These are phyloP conservation scores for Zygotorulaspora mrakii DNA, from an alignment of 1,139 yeast genomes.

Conservation along the genomic window DNA sequence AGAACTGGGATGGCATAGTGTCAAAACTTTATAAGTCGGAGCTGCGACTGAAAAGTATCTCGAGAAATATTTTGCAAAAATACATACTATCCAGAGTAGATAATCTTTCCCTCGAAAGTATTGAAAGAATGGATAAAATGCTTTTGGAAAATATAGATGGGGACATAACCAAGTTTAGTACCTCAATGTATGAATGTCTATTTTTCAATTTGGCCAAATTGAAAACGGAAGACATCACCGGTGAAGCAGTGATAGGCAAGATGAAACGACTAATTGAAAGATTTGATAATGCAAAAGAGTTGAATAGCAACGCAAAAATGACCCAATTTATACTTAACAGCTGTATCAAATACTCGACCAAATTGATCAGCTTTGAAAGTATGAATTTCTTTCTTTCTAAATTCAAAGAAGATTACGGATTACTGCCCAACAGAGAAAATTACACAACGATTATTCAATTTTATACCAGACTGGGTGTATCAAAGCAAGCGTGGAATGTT, in stretches of 20 bases:
- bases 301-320: constrained; percentile 20
- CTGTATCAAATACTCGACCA: constrained; percentile 41
- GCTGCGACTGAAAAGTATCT: constrained; percentile 44
- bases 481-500: constrained; percentile 61
- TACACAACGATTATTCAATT: constrained; percentile 66
- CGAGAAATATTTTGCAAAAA: constrained; percentile 40
- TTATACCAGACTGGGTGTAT: constrained; percentile 54
- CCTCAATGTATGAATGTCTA: constrained; percentile 43
- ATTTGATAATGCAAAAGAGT: constrained; percentile 42
- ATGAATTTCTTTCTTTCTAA: constrained; percentile 43
- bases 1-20: constrained; percentile 56
- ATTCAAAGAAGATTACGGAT: constrained; percentile 34
- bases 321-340: constrained; percentile 31
- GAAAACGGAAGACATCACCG: constrained; percentile 12
- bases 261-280: constrained; percentile 39
- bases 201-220: constrained; percentile 42
- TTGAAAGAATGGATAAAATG: constrained; percentile 41
- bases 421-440: constrained; percentile 54
- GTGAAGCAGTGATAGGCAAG: constrained; percentile 34
- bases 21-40: constrained; percentile 40
- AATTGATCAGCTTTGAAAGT: constrained; percentile 41
- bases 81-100: constrained; percentile 48
- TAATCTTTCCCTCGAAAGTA: constrained; percentile 36
- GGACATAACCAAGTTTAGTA: constrained; percentile 35
- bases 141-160: constrained; percentile 36